Evolutionary conservation across 176 grass and related monocot genomes (phyloP).

Genomic region (Aegilops sharonensis): DNA sequence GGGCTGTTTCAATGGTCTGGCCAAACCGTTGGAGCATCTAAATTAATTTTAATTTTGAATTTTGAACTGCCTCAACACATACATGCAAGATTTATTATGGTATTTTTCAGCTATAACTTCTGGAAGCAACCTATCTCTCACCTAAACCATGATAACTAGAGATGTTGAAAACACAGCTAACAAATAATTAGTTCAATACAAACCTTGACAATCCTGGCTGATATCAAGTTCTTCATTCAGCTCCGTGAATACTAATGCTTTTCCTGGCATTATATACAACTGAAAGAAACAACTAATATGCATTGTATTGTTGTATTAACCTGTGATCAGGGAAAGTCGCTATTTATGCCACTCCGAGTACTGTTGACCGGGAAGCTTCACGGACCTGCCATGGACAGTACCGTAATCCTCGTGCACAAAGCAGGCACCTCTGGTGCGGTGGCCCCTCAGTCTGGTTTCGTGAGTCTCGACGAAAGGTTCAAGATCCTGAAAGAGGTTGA

Average conservation of each 20-base stretch:
- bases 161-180: conserved; percentile 13
- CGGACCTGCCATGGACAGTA: conserved; percentile 76
- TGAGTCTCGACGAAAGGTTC: conserved; percentile 75
- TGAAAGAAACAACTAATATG: not conserved
- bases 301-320: not conserved
- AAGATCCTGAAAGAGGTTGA: conserved; percentile 67
- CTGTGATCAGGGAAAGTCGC: conserved; percentile 63
- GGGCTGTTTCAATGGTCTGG: not conserved
- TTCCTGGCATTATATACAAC: not conserved
- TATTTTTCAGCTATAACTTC: not conserved
- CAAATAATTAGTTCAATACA: conserved; percentile 7
- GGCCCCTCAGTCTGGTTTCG: conserved; percentile 51
- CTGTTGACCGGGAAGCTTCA: conserved; percentile 89
- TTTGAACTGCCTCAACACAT: not conserved
- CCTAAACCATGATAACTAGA: not conserved
- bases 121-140: not conserved
- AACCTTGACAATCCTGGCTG: not conserved
- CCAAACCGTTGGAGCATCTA: not conserved
- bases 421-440: conserved; percentile 55
- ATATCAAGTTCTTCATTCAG: not conserved
- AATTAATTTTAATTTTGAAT: not conserved
- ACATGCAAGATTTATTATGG: not conserved
- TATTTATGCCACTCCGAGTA: conserved; percentile 85
- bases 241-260: not conserved
- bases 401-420: conserved; percentile 76